These are phyloP conservation scores for Dendrocalamus latiflorus DNA, from an alignment of 202 grass and related monocot species.

Conservation along the genomic window DNA sequence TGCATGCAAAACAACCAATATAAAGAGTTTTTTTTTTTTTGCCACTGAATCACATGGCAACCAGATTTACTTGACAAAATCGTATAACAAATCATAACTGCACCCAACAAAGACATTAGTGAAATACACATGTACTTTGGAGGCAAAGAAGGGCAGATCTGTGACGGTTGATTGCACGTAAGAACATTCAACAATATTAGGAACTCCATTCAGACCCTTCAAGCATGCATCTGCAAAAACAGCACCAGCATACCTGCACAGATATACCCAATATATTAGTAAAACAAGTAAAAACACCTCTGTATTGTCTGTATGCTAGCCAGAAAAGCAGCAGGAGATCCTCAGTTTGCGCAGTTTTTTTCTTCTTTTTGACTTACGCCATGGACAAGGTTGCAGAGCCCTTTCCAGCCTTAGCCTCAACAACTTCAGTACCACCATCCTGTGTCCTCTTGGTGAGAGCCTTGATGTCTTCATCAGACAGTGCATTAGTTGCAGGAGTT, in stretches of 20 bases:
- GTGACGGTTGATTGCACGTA: constrained; percentile 89
- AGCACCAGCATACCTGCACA: constrained; percentile 87
- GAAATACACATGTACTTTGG: constrained; percentile 54
- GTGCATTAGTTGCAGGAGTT: constrained; percentile 71
- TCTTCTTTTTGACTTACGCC: constrained; percentile 71
- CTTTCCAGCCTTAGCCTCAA: constrained; percentile 93
- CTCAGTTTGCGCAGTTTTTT: background rate
- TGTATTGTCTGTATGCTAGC: background rate
- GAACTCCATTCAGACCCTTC: constrained; percentile 84
- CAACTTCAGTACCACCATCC: constrained; percentile 94
- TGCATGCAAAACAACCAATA: background rate
- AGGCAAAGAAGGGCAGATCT: constrained; percentile 97
- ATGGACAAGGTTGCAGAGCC: constrained; percentile 93
- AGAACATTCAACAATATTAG: constrained; percentile 84
- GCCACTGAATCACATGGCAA: background rate
- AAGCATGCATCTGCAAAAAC: constrained; percentile 97
- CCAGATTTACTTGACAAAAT: constrained; percentile 10
- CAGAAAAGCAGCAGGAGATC: background rate
- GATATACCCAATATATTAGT: background rate
- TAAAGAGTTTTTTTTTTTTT: background rate
- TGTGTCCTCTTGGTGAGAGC: constrained; percentile 96
- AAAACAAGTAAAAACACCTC: background rate
- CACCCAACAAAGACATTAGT: background rate
- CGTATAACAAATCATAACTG: background rate
- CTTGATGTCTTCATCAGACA: constrained; percentile 64